A percentile compares a stretch with the other conserved stretches of the same genome.
phyloP scores from a whole-genome alignment of 2,329 filamentous ascomycete genomes.

The Pestalotiopsis fici region DNA sequence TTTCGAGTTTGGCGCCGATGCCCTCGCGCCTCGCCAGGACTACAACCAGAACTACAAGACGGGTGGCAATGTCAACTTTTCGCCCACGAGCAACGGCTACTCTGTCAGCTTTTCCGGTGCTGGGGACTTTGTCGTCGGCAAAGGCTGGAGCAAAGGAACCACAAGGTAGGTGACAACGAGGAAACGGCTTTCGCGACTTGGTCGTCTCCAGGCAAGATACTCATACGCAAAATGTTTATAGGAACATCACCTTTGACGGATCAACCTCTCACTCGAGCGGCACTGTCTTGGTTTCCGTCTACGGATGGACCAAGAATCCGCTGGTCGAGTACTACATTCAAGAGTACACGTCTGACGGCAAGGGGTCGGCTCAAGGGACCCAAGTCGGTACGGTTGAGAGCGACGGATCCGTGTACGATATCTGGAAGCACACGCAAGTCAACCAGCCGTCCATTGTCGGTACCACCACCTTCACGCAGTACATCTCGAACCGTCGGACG shows the following conservation, averaged over 20 bases:
- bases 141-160: conserved; percentile 57
- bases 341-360: conserved; percentile 30
- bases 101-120: conserved; percentile 42
- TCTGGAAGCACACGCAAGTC: conserved; percentile 34
- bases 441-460: conserved; percentile 48
- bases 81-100: conserved; percentile 33
- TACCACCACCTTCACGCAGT: conserved; percentile 51
- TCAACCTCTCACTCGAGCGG: conserved; percentile 20
- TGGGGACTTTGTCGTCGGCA: conserved; percentile 58
- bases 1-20: conserved; percentile 24
- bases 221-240: conserved; percentile 7
- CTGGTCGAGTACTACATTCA: conserved; percentile 40
- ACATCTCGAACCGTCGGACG: conserved; percentile 45
- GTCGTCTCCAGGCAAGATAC: neutral
- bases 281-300: conserved; percentile 34
- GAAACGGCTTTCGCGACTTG: neutral
- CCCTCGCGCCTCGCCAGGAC: conserved; percentile 28
- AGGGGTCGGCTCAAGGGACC: conserved; percentile 28
- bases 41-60: conserved; percentile 45
- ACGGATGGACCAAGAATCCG: conserved; percentile 38
- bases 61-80: conserved; percentile 34
- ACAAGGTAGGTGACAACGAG: conserved; percentile 38
- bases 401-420: conserved; percentile 35
- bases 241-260: conserved; percentile 30
- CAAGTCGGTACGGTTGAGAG: conserved; percentile 30